phyloP scores from a whole-genome alignment of 805 yeast species.

The Cyberlindnera lachancei region DNA sequence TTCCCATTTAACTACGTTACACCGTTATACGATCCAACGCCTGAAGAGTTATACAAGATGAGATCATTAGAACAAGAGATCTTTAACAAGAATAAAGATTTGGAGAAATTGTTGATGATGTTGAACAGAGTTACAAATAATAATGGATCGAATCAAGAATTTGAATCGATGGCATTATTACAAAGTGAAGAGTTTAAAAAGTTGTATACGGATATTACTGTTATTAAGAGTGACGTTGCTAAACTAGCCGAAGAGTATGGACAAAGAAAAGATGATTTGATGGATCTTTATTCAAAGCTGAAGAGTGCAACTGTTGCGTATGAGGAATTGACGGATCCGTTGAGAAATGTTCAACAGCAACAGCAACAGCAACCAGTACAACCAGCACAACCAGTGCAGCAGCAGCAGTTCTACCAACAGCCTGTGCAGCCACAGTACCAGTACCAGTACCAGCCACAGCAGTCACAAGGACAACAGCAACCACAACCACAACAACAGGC shows the following conservation, averaged over 20 bases:
- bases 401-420: conserved; percentile 2
- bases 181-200: conserved; percentile 63
- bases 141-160: too few relatives aligned
- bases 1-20: conserved; percentile 91
- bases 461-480: conserved; percentile 13
- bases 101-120: conserved; percentile 63
- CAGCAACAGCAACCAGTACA: conserved; percentile 2
- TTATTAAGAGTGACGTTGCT: conserved; percentile 69
- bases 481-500: conserved; percentile 30
- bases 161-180: conserved; percentile 29
- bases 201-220: conserved; percentile 63
- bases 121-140: conserved; percentile 27
- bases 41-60: conserved; percentile 49
- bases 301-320: conserved; percentile 62
- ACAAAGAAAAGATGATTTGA: conserved; percentile 68
- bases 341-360: conserved; percentile 15
- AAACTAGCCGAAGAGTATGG: conserved; percentile 72
- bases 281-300: conserved; percentile 62
- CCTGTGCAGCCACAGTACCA: conserved; percentile 23
- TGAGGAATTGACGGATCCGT: conserved; percentile 56
- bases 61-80: conserved; percentile 43
- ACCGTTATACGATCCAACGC: conserved; percentile 60
- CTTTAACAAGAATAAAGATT: conserved; percentile 45
- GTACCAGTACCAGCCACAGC: conserved; percentile 30
- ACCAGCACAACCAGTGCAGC: conserved; percentile 3